These are phyloP conservation scores for Megacollybia marginata DNA, from an alignment of 768 basidiomycete species.

Conservation along the genomic window DNA sequence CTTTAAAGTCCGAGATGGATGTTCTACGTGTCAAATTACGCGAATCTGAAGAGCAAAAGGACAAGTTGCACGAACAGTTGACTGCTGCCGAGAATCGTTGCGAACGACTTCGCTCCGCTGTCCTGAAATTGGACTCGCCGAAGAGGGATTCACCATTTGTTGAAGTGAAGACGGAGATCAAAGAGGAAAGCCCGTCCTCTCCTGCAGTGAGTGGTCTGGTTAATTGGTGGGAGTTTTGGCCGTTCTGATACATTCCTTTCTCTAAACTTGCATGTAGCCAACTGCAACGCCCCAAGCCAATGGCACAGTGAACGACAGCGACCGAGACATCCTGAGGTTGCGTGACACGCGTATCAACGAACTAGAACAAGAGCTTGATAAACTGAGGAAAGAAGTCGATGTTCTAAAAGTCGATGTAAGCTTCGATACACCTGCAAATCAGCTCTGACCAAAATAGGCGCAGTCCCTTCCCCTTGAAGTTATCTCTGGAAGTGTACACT, in stretches of 20 bases:
- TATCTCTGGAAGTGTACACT: conserved; percentile 35
- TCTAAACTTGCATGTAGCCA: conserved; percentile 43
- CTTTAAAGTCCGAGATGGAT: conserved; percentile 52
- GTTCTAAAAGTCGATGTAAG: conserved; percentile 15
- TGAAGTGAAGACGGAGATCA: conserved; percentile 36
- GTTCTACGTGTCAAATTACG: conserved; percentile 40
- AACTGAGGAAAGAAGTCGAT: conserved; percentile 39
- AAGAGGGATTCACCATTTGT: conserved; percentile 14
- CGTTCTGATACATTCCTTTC: conserved; percentile 29
- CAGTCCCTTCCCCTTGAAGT: background rate
- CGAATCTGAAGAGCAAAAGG: conserved; percentile 41
- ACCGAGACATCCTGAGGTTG: conserved; percentile 34
- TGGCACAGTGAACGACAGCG: conserved; percentile 28
- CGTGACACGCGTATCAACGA: conserved; percentile 14
- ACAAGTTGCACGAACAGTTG: conserved; percentile 44
- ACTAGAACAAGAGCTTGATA: conserved; percentile 36
- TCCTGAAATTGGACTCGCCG: conserved; percentile 29
- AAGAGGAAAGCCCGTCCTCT: conserved; percentile 47
- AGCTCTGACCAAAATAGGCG: no score
- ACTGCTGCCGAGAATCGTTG: conserved; percentile 50
- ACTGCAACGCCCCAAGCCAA: conserved; percentile 26
- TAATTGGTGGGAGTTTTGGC: conserved; percentile 58
- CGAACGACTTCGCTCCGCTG: conserved; percentile 53
- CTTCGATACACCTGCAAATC: no score
- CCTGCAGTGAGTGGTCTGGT: conserved; percentile 67